Evolutionary conservation across 305 asterid genomes (phyloP).

Genomic region (Lippia alba): DNA sequence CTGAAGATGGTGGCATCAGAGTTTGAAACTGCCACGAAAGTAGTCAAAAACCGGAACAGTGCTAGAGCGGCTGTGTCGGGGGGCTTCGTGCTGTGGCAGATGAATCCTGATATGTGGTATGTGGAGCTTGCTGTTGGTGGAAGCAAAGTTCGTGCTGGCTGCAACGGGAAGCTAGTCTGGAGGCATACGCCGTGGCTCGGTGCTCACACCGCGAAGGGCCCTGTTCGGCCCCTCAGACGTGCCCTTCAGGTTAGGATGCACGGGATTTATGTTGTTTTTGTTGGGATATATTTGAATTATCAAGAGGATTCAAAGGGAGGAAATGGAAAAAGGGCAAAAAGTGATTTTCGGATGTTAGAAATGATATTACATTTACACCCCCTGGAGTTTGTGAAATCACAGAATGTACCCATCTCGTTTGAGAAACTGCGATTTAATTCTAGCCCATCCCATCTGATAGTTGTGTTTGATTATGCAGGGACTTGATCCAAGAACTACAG

Average conservation of each 20-base stretch:
- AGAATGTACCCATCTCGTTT: too few relatives aligned
- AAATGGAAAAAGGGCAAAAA: too few relatives aligned
- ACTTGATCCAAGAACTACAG: conserved; percentile 79
- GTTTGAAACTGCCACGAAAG: conserved; percentile 71
- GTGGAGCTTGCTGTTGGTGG: conserved; percentile 91
- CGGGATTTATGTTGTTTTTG: too few relatives aligned
- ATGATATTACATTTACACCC: too few relatives aligned
- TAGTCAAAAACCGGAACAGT: conserved; percentile 62
- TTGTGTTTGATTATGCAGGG: conserved; percentile 51
- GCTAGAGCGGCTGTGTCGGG: conserved; percentile 63
- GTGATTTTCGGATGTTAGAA: too few relatives aligned
- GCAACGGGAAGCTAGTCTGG: conserved; percentile 85
- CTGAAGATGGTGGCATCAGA: conserved; percentile 79
- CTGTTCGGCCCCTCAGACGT: conserved; percentile 78
- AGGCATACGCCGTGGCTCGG: conserved; percentile 92
- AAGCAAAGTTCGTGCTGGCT: conserved; percentile 84
- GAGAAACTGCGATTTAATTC: too few relatives aligned
- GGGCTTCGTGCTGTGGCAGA: conserved; percentile 89
- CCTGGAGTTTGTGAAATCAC: too few relatives aligned
- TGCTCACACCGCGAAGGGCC: conserved; percentile 85
- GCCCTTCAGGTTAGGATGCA: conserved; percentile 66
- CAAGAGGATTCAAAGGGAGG: too few relatives aligned
- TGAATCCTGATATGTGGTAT: conserved; percentile 93
- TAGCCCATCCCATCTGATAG: neutral
- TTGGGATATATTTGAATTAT: too few relatives aligned